Evolutionary conservation across 2,329 filamentous ascomycete genomes (phyloP).

Genomic region (Fusarium nygamai): DNA sequence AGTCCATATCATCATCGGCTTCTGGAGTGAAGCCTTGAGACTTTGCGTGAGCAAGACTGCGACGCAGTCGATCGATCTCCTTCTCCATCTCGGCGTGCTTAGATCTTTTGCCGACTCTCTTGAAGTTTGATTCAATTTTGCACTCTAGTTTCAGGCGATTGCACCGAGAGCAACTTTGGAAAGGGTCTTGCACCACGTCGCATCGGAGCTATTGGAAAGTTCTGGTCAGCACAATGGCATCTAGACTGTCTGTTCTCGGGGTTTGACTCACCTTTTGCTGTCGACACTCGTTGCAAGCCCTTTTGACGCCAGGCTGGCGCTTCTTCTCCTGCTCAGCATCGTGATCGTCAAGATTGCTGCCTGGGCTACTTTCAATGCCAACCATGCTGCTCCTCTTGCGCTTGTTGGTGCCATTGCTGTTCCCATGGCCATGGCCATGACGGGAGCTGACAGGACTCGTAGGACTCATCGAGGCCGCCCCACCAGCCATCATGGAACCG

Average conservation of each 20-base stretch:
- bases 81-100: conserved; percentile 89
- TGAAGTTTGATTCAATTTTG: conserved; percentile 90
- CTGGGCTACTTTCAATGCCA: conserved; percentile 68
- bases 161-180: conserved; percentile 80
- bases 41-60: conserved; percentile 69
- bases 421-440: conserved; percentile 55
- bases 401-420: conserved; percentile 58
- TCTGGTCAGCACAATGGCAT: conserved; percentile 9
- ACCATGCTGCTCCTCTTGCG: conserved; percentile 66
- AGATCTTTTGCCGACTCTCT: conserved; percentile 82
- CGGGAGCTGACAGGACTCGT: conserved; percentile 65
- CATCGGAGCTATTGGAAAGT: conserved; percentile 71
- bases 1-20: conserved; percentile 66
- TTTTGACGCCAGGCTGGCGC: conserved; percentile 75
- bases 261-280: conserved; percentile 78
- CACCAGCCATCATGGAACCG: conserved; percentile 57
- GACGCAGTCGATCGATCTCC: conserved; percentile 76
- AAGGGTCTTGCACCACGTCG: conserved; percentile 84
- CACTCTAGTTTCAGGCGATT: conserved; percentile 82
- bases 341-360: conserved; percentile 60
- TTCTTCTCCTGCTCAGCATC: conserved; percentile 70
- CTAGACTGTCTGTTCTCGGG: background rate
- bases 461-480: conserved; percentile 62
- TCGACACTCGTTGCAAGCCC: conserved; percentile 85
- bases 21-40: conserved; percentile 66